Evolutionary conservation across 148 eudicot genomes (phyloP), one percentile per base, ranked within the genome.

Genomic region (Amaranthus cruentus): DNA sequence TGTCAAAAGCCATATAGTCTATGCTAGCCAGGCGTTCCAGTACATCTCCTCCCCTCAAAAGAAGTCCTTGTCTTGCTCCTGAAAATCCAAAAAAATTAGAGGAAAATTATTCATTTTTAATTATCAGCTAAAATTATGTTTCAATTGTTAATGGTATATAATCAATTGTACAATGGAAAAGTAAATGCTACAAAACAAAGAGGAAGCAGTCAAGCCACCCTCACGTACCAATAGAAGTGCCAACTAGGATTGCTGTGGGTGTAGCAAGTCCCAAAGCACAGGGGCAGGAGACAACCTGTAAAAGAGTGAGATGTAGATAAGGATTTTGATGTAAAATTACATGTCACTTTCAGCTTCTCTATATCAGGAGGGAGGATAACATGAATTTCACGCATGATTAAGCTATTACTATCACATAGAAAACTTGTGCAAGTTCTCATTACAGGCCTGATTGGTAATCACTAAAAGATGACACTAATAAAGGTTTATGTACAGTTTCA

Each of bases 211-310:
- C 54, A 63, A n/a, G 43, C 38, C 38, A 28, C 38, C 38, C 38
- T 71, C 47, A 73, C 55, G 52, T 79, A 94, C 98, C 98, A 61
- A 91, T 87, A 70, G 98, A 91, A 61, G 97, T 91, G 75, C 98
- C 98, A 76, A 94, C 97, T 59, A 94, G 88, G 73, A 94, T 91
- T 78, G 98, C 98, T 12, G 97, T 94, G 60, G 98, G 98, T 64
- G 98, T 94, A 71, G 98, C 98, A 78, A 94, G 98, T 77, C 98
- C 98, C 77, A 94, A 83, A 49, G 98, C 98, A 80, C 97, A 94
- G 53, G 98, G 98, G 76, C 97, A 94, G 74, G 98, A 94, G 69
- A 94, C 97, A 58, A 94, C 98, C 98, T 94, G 88, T 47, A 21
- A 73, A 62, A 70, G 77, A 56, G 18, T 63, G 62, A 54, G 53